Percentiles rank a stretch among this genome's conserved stretches.
Conservation (phyloP, 1,284 basidiomycete genomes). For the Lentinula novae-zelandiae region DNA sequence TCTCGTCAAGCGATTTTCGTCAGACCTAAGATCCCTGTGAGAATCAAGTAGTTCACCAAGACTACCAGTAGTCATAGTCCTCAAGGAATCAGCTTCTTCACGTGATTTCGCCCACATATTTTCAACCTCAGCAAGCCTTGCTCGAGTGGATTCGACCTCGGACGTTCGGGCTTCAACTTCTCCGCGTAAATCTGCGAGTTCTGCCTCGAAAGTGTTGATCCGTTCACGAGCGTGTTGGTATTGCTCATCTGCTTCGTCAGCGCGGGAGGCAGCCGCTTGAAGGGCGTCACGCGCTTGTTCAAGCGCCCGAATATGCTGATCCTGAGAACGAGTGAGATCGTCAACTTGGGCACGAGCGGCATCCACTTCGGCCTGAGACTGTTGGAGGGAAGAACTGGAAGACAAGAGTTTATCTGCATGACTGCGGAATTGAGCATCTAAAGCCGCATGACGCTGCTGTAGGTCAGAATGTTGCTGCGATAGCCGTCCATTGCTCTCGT, state of each 20-base stretch:
- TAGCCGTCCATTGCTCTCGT: conserved; percentile 73
- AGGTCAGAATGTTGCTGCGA: conserved; percentile 72
- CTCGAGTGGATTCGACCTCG: conserved; percentile 70
- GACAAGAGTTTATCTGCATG: conserved; percentile 74
- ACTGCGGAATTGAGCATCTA: conserved; percentile 76
- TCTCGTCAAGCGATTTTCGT: conserved; percentile 71
- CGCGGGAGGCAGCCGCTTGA: conserved; percentile 70
- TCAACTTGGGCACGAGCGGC: conserved; percentile 67
- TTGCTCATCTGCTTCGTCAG: conserved; percentile 78
- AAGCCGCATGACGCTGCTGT: conserved; percentile 57
- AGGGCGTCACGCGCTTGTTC: conserved; percentile 84
- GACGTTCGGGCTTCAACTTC: conserved; percentile 73
- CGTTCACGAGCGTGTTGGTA: conserved; percentile 69
- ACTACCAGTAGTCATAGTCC: conserved; percentile 78
- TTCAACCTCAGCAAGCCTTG: conserved; percentile 71
- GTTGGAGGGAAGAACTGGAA: conserved; percentile 74
- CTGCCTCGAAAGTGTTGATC: conserved; percentile 65
- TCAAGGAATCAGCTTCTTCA: conserved; percentile 85
- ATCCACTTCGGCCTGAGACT: conserved; percentile 78
- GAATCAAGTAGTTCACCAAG: conserved; percentile 84
- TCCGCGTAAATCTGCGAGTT: conserved; percentile 72
- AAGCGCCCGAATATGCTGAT: conserved; percentile 83
- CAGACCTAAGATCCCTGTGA: conserved; percentile 74
- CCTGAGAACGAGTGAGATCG: conserved; percentile 63
- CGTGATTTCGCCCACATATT: conserved; percentile 85